These are phyloP conservation scores for Apiospora aurea DNA, from an alignment of 2,329 filamentous ascomycete genomes.

Conservation along the genomic window DNA sequence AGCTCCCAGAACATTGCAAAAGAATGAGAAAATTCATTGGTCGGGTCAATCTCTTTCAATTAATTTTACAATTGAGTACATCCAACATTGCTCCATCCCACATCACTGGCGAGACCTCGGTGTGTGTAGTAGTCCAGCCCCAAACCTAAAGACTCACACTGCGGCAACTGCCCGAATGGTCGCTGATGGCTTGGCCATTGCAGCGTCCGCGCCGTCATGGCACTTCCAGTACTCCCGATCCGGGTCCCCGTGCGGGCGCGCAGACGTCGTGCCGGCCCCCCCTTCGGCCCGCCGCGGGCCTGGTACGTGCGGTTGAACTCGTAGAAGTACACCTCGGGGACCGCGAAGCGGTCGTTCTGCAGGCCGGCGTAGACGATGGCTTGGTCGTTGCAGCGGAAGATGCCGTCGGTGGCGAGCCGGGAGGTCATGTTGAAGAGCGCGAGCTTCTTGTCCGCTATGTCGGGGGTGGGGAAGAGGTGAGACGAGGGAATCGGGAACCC, in stretches of 20 bases:
- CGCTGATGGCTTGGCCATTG: slow-evolving; percentile 49
- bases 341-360: slow-evolving; percentile 49
- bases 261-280: slow-evolving; percentile 53
- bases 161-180: slow-evolving; percentile 55
- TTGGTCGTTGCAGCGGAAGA: slow-evolving; percentile 66
- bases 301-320: slow-evolving; percentile 65
- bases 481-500: slow-evolving; percentile 38
- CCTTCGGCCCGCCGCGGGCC: slow-evolving; percentile 57
- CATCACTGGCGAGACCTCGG: slow-evolving; percentile 31
- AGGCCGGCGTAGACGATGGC: slow-evolving; percentile 62
- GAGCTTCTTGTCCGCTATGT: slow-evolving; percentile 55
- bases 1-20: background rate
- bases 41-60: too few species aligned
- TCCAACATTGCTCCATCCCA: too few species aligned
- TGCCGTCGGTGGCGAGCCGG: slow-evolving; percentile 63
- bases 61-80: background rate
- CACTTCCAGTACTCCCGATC: slow-evolving; percentile 55
- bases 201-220: slow-evolving; percentile 53
- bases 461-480: slow-evolving; percentile 57
- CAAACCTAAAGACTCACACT: slow-evolving; percentile 57
- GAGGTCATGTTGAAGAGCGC: slow-evolving; percentile 63
- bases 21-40: background rate
- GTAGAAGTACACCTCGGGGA: slow-evolving; percentile 59
- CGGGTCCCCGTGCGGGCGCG: slow-evolving; percentile 44
- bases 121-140: slow-evolving; percentile 49